Evolutionary conservation across 139 green algal species (phyloP), one percentile per base, ranked within the genome.

Genomic region (Pleodorina starrii): DNA sequence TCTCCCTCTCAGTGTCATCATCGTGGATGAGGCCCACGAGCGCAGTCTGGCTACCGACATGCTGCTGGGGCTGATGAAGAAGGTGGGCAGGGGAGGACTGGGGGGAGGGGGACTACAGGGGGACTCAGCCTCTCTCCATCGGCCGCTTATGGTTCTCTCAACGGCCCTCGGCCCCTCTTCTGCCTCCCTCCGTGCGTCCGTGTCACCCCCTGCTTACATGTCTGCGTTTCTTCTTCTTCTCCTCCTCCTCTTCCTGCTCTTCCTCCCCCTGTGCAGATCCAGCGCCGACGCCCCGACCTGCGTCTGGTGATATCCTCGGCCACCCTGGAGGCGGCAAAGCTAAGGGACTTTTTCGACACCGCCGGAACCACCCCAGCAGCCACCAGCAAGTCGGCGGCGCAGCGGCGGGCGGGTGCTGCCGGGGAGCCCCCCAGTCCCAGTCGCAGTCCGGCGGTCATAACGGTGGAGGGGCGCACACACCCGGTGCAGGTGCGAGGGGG

Each of bases 1-100:
- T 73, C 42, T 12, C 42, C 40, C 66, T 5, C 94, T 80, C 94
- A 98, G 94, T 84, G 96, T 99, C 14, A 91, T 99, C 2, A 97
- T 99, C 93, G 94, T 99, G 72, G 97, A 99, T 77, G 97, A 99
- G 89, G 97, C 96, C 11, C 97, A 99, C 91, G 97, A 99, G 91
- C 94, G 97, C 50, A 96, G 89, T 79, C 71, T 98, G 38, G 91
- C 96, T 38, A 98, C 97, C 7, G 97, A 99, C 90, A 91, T 98
- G 59, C 92, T 99, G 85, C 92, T 99, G 69, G 97, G 97, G 5
- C 95, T 99, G 50, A 91, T 99, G 27, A 97, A 98, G 54, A 98
- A 96, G 91, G 92, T 92, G 54, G 1, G n/a, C 48, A 27, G 17
- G 11, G 29, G 40, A 27, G 42, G 80, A 50, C 32, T 11, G 71